Base-by-base conservation (phyloP, 805 yeast genomes). In the Torulaspora indica region DNA sequence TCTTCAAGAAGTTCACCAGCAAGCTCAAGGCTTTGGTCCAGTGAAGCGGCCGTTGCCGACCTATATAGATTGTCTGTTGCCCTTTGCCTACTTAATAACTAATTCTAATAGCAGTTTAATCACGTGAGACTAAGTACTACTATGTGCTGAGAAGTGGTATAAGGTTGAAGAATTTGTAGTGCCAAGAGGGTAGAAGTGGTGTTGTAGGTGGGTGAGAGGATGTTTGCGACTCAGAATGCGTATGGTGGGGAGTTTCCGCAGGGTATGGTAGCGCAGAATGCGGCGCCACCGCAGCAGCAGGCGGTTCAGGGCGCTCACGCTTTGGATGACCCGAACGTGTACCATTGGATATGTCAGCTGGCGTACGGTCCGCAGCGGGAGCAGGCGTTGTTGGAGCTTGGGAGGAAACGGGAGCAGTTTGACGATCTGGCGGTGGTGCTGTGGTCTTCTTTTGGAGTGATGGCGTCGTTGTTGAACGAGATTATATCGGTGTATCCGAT, bases 361-460 rank as follows among this genome's bases (percentile, higher is more conserved):
- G 88, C 88, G 30, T 82, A 88, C 47, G 97, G 97, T 1, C 85
- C 90, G 22, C 85, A 85, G 56, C 81, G 95, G 56, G 98, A 93
- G 58, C 87, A 91, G 58, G 98, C 98, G 2, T 72, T 91, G 42
- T 69, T 90, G 53, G 97, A 90, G 62, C 72, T 91, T 35, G 97
- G 98, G 8, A 87, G 93, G 61, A 90, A 90, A 59, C 75, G 98
- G 50, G 98, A 91, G 60, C 89, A 88, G 59, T 91, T 86, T 60
- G 97, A 89, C 46, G 98, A 91, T 62, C 73, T 91, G 46, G 98
- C 98, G 0, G 66, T 89, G 31, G 95, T 91, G 4, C 70, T 91
- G 46, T 91, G 98, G 98, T 82, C 91, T 57, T 86, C 96, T 3
- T 90, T 85, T 66, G 98, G 98, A 24, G 97, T 91, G 9, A 89